phyloP scores from a whole-genome alignment of 129 eudicot genomes.

The Calendula officinalis region DNA sequence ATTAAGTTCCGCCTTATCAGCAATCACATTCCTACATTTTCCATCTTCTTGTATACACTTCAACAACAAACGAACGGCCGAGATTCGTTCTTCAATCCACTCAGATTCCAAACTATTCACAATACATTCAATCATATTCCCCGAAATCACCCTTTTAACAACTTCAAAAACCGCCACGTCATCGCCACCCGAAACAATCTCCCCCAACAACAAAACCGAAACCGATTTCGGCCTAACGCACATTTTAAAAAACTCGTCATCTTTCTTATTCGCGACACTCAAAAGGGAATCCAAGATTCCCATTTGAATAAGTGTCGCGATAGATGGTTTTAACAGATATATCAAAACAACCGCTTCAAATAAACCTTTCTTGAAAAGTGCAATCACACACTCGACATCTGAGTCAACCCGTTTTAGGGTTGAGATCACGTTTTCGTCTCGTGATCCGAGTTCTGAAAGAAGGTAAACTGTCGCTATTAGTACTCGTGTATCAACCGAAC shows the following conservation, averaged over 20 bases:
- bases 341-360: constrained; percentile 68
- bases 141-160: constrained; percentile 40
- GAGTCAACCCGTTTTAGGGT: constrained; percentile 72
- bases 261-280: constrained; percentile 31
- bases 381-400: constrained; percentile 66
- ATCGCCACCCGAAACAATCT: constrained; percentile 46
- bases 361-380: constrained; percentile 70
- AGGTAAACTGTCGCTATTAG: constrained; percentile 56
- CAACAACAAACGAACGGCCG: constrained; percentile 56
- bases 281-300: constrained; percentile 49
- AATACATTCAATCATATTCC: constrained; percentile 43
- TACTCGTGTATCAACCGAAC: constrained; percentile 58
- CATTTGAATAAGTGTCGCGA: constrained; percentile 45
- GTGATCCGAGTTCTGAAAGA: constrained; percentile 67
- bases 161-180: constrained; percentile 36
- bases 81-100: constrained; percentile 48
- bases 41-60: constrained; percentile 76
- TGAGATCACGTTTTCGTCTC: constrained; percentile 49
- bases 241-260: constrained; percentile 48
- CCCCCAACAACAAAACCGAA: constrained; percentile 48
- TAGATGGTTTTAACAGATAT: constrained; percentile 47
- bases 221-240: constrained; percentile 63
- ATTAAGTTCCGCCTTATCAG: constrained; percentile 68
- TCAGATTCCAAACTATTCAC: constrained; percentile 47
- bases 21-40: constrained; percentile 60